These are phyloP conservation scores for Aspergillus kassunensis DNA, from an alignment of 495 filamentous ascomycete genomes.

Conservation along the genomic window DNA sequence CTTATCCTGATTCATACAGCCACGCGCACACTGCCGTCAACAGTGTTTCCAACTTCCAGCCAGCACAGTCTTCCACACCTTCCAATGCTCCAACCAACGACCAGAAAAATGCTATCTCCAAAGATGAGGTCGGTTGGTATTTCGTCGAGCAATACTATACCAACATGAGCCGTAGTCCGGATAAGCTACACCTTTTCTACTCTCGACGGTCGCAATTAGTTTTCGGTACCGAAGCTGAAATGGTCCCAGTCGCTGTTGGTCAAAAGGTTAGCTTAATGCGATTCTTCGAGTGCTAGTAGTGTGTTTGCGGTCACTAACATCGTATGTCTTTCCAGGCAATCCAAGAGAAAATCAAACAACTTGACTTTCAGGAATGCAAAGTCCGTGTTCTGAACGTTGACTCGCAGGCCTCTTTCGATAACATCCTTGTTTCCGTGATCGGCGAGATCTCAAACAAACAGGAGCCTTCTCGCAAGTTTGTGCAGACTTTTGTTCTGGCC, in stretches of 20 bases:
- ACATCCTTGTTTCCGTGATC: constrained; percentile 95
- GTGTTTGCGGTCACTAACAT: constrained; percentile 1
- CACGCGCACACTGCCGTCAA: constrained; percentile 32
- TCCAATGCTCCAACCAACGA: constrained; percentile 38
- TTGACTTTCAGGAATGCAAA: constrained; percentile 97
- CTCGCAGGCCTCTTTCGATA: constrained; percentile 84
- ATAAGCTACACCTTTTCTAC: constrained; percentile 89
- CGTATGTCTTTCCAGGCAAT: constrained; percentile 59
- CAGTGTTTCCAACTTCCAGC: constrained; percentile 42
- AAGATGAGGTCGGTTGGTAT: constrained; percentile 96
- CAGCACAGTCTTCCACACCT: constrained; percentile 42
- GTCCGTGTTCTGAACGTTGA: constrained; percentile 97
- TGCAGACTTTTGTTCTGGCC: constrained; percentile 97
- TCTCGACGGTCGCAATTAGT: constrained; percentile 78
- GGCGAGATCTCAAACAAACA: constrained; percentile 95
- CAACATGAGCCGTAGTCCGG: constrained; percentile 87
- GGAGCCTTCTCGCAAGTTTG: constrained; percentile 86
- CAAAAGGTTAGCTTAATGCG: constrained; percentile 55
- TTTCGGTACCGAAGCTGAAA: constrained; percentile 81
- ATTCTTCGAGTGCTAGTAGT: not conserved
- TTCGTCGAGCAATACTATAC: constrained; percentile 99
- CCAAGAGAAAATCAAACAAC: constrained; percentile 84
- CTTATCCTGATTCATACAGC: constrained; percentile 40
- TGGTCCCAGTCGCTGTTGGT: constrained; percentile 76
- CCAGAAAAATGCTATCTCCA: constrained; percentile 49